Evolutionary conservation across 2,329 filamentous ascomycete genomes (phyloP).

Genomic region (Cyphellophora europaea): DNA sequence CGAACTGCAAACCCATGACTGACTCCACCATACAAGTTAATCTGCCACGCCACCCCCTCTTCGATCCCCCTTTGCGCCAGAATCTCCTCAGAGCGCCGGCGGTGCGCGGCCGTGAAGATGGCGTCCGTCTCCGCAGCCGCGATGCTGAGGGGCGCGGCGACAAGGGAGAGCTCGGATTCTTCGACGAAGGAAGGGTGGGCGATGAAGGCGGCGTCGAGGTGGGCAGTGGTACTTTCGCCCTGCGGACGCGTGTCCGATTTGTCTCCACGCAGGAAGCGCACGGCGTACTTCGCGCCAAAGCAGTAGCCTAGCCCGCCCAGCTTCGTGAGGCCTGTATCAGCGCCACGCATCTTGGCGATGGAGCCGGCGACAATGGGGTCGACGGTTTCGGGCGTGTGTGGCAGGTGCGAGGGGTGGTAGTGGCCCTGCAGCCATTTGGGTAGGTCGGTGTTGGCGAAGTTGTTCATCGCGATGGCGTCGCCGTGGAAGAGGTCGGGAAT

Average conservation of each 20-base stretch:
- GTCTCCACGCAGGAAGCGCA: conserved; percentile 52
- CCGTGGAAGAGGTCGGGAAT: conserved; percentile 64
- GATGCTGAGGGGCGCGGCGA: conserved; percentile 58
- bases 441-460: conserved; percentile 38
- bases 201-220: conserved; percentile 59
- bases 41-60: conserved; percentile 57
- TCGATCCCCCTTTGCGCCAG: too few species aligned
- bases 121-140: conserved; percentile 51
- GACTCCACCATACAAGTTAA: conserved; percentile 63
- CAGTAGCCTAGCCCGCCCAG: conserved; percentile 19
- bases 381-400: conserved; percentile 32
- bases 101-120: conserved; percentile 54
- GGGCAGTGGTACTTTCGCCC: too few species aligned
- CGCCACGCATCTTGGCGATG: conserved; percentile 26
- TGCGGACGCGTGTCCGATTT: background rate
- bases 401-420: conserved; percentile 10
- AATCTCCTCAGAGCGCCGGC: conserved; percentile 56
- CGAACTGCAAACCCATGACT: conserved; percentile 67
- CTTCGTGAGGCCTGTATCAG: conserved; percentile 6
- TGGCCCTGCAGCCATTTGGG: conserved; percentile 26
- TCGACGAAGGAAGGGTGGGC: conserved; percentile 71
- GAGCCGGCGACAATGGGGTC: conserved; percentile 43
- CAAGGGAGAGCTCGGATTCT: conserved; percentile 53
- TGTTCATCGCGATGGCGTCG: conserved; percentile 49
- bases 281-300: conserved; percentile 47